phyloP scores from a whole-genome alignment of 1,284 basidiomycete species.

The Ganoderma resinaceum region DNA sequence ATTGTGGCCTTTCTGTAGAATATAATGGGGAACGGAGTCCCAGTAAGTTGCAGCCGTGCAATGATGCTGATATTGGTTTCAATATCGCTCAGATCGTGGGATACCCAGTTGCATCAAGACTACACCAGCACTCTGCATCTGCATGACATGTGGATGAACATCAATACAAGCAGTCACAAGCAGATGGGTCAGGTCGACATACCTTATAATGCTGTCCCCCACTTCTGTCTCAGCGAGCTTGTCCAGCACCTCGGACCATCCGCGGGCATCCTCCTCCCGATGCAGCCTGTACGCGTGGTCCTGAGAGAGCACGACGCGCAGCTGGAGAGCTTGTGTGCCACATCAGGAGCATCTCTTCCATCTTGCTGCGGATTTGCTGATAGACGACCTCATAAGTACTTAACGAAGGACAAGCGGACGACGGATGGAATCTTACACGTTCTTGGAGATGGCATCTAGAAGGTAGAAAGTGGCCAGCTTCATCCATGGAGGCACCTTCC shows the following conservation, averaged over 20 bases:
- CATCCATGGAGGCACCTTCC: slow-evolving; percentile 93
- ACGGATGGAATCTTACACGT: slow-evolving; percentile 87
- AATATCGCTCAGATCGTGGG: no score
- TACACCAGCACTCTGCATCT: no score
- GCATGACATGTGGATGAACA: no score
- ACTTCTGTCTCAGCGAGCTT: background rate
- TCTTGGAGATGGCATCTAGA: slow-evolving; percentile 96
- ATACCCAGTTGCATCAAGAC: no score
- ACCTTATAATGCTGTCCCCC: no score
- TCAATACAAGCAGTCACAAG: no score
- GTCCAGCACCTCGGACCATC: background rate
- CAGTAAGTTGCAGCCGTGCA: no score
- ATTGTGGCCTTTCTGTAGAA: no score
- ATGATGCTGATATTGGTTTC: no score
- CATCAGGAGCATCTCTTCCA: slow-evolving; percentile 95
- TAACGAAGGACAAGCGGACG: slow-evolving; percentile 80
- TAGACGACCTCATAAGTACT: slow-evolving; percentile 89
- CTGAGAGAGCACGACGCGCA: slow-evolving; percentile 40
- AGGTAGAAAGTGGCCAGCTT: slow-evolving; percentile 96
- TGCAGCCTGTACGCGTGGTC: background rate
- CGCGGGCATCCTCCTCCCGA: background rate
- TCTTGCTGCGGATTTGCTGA: slow-evolving; percentile 83
- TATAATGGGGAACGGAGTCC: no score
- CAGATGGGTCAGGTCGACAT: no score
- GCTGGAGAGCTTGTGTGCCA: slow-evolving; percentile 87